Evolutionary conservation across 2,329 filamentous ascomycete species (phyloP), one percentile per base, ranked within the genome.

Genomic region (Ophiostoma sp.): DNA sequence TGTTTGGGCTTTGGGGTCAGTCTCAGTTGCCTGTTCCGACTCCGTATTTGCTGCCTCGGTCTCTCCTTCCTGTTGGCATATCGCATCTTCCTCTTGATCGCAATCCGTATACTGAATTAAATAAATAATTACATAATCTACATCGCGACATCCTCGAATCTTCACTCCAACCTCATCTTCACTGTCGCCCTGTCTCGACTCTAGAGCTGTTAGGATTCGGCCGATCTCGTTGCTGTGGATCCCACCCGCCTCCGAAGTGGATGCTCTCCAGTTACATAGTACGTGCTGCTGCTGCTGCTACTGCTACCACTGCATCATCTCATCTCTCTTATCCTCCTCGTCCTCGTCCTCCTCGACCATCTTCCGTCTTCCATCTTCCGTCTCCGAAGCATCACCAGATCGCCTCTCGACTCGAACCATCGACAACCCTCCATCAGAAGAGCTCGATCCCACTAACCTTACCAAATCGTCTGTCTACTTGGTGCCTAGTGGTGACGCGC

Each of bases 161-260:
- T 20, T 33, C 27, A 31, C 11, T 54, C 23, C 8, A 57, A 13
- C 23, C 27, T 13, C 57, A 33, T 31, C 57, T 54, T 27, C 52
- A 10, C 20, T 48, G 20, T 54, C 44, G 15, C 15, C n/a, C 13
- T 36, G 27, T 31, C 13, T 41, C 31, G 23, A 6, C 44, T n/a
- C 39, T 33, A 10, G n/a, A 7, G 33, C 15, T 23, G 35, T 67
- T 52, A 41, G 54, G 33, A 66, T 13, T 68, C 69, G 41, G 44
- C 44, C 62, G 60, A 36, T 13, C 68, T 67, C 44, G 70, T 68
- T 68, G 70, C 67, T 71, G 70, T 69, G 70, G 70, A 71, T 71
- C 67, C 69, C 66, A 27, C 60, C 67, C 35, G 3, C 67, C 48
- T 35, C 57, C 33, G n/a, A 57, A 57, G 52, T 57, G 52, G 52